A percentile compares a stretch with the other conserved stretches of the same genome.
Conservation (phyloP, 306 rosid species). For the Fagus crenata region DNA sequence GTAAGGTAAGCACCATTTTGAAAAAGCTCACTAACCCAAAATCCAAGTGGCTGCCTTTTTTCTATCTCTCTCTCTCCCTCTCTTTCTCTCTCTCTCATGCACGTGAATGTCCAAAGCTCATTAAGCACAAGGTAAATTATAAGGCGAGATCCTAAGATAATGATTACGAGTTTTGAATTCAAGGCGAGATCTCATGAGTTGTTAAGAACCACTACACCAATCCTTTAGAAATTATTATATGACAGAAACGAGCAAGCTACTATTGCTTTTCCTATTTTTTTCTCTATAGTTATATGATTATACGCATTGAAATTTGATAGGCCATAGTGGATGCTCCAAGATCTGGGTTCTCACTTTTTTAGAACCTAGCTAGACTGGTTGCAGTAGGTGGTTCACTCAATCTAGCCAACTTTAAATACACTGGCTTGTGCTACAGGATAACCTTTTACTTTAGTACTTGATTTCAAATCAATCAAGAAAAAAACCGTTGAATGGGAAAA, state of each 20-base stretch:
- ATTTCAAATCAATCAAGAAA: constrained; percentile 17
- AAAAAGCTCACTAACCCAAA: background rate
- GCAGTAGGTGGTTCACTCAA: background rate
- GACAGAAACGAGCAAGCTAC: background rate
- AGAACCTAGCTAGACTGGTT: background rate
- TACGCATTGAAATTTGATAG: background rate
- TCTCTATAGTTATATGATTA: background rate
- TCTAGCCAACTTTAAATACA: constrained; percentile 24
- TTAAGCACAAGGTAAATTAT: too few species aligned
- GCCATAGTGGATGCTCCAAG: background rate
- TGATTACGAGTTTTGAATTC: too few species aligned
- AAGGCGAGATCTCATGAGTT: too few species aligned
- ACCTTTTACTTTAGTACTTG: constrained; percentile 47
- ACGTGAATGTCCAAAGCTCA: too few species aligned
- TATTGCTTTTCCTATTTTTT: background rate
- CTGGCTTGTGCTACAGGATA: constrained; percentile 37
- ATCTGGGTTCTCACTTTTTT: background rate
- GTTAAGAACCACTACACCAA: too few species aligned
- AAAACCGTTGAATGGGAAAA: constrained; percentile 28
- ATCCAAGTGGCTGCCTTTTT: constrained; percentile 4
- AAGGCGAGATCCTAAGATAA: too few species aligned
- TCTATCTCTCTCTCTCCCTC: too few species aligned
- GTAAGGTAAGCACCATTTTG: constrained; percentile 28
- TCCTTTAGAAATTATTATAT: too few species aligned
- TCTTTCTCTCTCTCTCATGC: too few species aligned